phyloP scores from a whole-genome alignment of 2,329 filamentous ascomycete genomes.

The Aaosphaeria arxii region DNA sequence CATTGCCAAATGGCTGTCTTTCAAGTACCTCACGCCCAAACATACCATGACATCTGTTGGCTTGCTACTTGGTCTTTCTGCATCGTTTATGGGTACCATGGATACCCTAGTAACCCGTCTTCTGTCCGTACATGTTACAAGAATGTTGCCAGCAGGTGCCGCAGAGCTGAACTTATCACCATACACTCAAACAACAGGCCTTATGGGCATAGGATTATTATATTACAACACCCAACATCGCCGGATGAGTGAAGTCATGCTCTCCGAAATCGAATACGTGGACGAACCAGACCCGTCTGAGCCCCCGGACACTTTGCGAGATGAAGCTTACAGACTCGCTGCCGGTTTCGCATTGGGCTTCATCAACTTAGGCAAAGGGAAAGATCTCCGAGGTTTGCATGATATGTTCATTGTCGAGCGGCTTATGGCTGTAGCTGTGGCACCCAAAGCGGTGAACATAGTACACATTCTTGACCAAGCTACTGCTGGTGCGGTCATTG shows the following conservation, averaged over 20 bases:
- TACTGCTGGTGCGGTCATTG: slow-evolving; percentile 88
- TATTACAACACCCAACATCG: slow-evolving; percentile 96
- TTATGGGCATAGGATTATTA: slow-evolving; percentile 93
- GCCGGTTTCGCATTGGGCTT: slow-evolving; percentile 91
- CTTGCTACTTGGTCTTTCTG: slow-evolving; percentile 85
- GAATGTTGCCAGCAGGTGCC: slow-evolving; percentile 87
- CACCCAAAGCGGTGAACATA: slow-evolving; percentile 84
- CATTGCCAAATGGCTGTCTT: slow-evolving; percentile 96
- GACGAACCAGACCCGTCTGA: slow-evolving; percentile 70
- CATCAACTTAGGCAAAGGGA: slow-evolving; percentile 91
- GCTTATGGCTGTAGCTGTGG: slow-evolving; percentile 78
- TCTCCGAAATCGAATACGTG: slow-evolving; percentile 90
- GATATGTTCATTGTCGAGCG: slow-evolving; percentile 93
- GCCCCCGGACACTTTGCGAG: slow-evolving; percentile 74
- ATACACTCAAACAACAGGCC: slow-evolving; percentile 88
- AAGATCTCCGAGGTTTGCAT: slow-evolving; percentile 80
- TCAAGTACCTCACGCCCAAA: slow-evolving; percentile 98
- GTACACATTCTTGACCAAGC: slow-evolving; percentile 92
- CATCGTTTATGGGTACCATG: slow-evolving; percentile 95
- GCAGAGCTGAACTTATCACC: slow-evolving; percentile 93
- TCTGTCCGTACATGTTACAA: slow-evolving; percentile 90
- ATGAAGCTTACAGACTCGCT: slow-evolving; percentile 93
- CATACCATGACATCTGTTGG: slow-evolving; percentile 99
- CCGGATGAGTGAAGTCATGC: slow-evolving; percentile 98
- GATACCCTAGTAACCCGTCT: slow-evolving; percentile 91